Evolutionary conservation across 176 grass and related monocot species (phyloP).

Genomic region (Triticum urartu): DNA sequence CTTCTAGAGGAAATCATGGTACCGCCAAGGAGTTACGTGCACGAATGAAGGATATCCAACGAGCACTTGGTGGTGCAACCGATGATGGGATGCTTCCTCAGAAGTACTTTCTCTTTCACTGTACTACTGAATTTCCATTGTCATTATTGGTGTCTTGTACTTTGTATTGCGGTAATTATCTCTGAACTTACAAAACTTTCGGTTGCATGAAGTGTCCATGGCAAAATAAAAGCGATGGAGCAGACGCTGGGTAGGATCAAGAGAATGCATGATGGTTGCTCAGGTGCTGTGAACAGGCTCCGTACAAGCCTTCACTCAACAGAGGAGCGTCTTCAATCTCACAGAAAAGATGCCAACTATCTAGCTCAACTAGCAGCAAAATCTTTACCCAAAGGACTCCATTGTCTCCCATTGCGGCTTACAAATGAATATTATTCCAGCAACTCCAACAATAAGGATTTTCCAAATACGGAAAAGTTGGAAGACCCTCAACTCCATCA

Average conservation of each 20-base stretch:
- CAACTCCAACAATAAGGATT: slow-evolving; percentile 41
- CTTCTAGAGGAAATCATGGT: slow-evolving; percentile 70
- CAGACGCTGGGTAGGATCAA: slow-evolving; percentile 57
- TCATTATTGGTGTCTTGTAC: neutral
- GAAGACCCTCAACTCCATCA: slow-evolving; percentile 85
- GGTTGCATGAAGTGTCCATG: slow-evolving; percentile 48
- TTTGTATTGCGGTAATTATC: slow-evolving; percentile 2
- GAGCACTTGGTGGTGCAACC: slow-evolving; percentile 54
- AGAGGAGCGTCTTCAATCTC: slow-evolving; percentile 62
- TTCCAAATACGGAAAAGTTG: slow-evolving; percentile 64
- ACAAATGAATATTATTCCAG: slow-evolving; percentile 73
- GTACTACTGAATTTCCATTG: slow-evolving; percentile 17
- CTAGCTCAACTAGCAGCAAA: slow-evolving; percentile 82
- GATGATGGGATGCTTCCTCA: slow-evolving; percentile 62
- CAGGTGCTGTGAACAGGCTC: slow-evolving; percentile 53
- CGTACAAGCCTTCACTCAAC: slow-evolving; percentile 57
- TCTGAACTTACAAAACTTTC: slow-evolving; percentile 26
- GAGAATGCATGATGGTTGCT: slow-evolving; percentile 69
- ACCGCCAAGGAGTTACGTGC: slow-evolving; percentile 60
- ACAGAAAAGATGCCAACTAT: slow-evolving; percentile 68
- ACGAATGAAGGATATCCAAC: slow-evolving; percentile 69
- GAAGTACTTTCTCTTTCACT: slow-evolving; percentile 47
- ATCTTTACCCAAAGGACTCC: slow-evolving; percentile 80
- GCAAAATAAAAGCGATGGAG: slow-evolving; percentile 83
- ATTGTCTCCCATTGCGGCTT: slow-evolving; percentile 81